Base-by-base conservation (phyloP, 2,329 filamentous ascomycete genomes). In the Thyridium curvatum region DNA sequence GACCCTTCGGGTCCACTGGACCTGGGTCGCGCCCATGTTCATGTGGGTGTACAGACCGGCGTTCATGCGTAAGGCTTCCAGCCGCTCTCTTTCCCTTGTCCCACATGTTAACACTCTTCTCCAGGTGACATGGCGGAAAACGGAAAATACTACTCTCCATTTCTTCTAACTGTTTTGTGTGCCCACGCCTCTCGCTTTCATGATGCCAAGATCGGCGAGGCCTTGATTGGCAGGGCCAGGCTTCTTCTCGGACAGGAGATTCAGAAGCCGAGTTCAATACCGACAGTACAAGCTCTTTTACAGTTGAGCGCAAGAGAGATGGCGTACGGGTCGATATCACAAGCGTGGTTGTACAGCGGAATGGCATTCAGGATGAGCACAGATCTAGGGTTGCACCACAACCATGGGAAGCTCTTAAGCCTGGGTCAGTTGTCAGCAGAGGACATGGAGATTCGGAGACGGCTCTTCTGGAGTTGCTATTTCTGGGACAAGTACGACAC, bases 321-420 rank as follows among this genome's bases (percentile, higher is more conserved):
- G 12, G 52, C 49, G 9, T 44, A 50, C n/a, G 53, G 53, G 7
- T 49, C 49, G 26, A 53, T 52, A 14, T 55, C 52, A 10, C 52
- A 53, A 39, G 52, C 52, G 3, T 56, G 53, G 53, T 43, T 56
- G 36, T 56, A 55, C 41, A 55, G 52, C 37, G 53, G 52, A 18
- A 56, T 56, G 42, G 53, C 53, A 18, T 56, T 55, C 41, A 41
- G 53, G 4, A 56, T 56, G 51, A 51, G 45, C 31, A 45, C 42
- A 28, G 52, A 56, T 34, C 44, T 55, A 15, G 52, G 48, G 14
- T 45, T 52, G 30, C 49, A 50, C 32, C 48, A 50, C 40, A 46
- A 49, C 42, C 47, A 44, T 37, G 42, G 45, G 36, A 33, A 42
- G 3, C 43, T 49, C 18, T 39, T 45, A 5, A 43, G 43, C 18